Base-by-base conservation (phyloP, 345 rosid species). In the Rhodomyrtus tomentosa region DNA sequence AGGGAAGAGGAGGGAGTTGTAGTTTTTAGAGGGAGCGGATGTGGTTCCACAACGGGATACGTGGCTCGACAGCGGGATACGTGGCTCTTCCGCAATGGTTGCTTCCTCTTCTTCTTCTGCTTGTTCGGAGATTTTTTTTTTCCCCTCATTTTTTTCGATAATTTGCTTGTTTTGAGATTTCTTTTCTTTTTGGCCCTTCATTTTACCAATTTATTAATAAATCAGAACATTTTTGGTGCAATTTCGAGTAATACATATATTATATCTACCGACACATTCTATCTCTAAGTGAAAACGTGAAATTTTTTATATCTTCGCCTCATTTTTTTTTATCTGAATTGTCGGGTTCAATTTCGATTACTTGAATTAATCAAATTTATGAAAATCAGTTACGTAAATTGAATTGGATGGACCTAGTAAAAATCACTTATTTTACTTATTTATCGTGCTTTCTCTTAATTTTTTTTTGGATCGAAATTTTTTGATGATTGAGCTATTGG, bases 11-110 rank as follows among this genome's bases (percentile, higher is more conserved):
- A 36, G 82, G 82, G n/a, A 50, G 24, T 80, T 10, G 32, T 5
- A 50, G 12, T 15, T 80, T 84, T 83, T 68, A 56, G 87, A 81
- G 86, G 80, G 84, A 84, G 82, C 40, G 90, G 96, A 89, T 93
- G 95, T 93, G 95, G 98, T 86, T 91, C 83, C 84, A 80, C 87
- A 76, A 68, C 45, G 82, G 87, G 55, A 5, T 87, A 91, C 98
- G 96, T 94, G 96, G 91, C 90, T 32, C 83, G 85, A 80, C 87
- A 76, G 56, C 45, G 82, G 87, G 55, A 5, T 87, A 91, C 98
- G 96, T 94, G 96, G 91, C 90, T 32, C 84, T 85, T 83, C 81
- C 24, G 14, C 42, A 84, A 85, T 89, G 92, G 87, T 68, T 40
- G 24, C 82, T 38, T 72, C 81, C 48, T 32, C 49, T 25, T 40